These are phyloP conservation scores for Aspergillus haitiensis DNA, from an alignment of 495 filamentous ascomycete species.

Conservation along the genomic window DNA sequence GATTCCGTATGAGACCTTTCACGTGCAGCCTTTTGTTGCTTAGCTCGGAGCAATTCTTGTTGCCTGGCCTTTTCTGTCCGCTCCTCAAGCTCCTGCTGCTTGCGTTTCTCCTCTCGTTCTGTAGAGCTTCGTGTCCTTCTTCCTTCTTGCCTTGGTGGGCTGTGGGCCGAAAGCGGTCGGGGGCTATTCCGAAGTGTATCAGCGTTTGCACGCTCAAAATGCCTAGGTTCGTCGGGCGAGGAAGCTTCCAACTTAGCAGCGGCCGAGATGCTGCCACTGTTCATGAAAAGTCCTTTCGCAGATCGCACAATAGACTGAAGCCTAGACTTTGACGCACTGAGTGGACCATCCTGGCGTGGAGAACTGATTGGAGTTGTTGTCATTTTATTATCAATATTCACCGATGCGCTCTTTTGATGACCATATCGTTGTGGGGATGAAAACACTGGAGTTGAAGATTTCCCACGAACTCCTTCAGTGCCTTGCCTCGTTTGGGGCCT, in stretches of 20 bases:
- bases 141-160: conserved; percentile 46
- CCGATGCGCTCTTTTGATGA: conserved; percentile 63
- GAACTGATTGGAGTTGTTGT: conserved; percentile 71
- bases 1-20: conserved; percentile 37
- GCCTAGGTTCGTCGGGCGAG: conserved; percentile 37
- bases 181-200: conserved; percentile 16
- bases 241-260: conserved; percentile 68
- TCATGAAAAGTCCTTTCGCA: conserved; percentile 79
- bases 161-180: conserved; percentile 26
- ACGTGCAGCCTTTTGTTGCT: conserved; percentile 38
- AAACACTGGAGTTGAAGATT: conserved; percentile 48
- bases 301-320: conserved; percentile 84
- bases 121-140: conserved; percentile 71
- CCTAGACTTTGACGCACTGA: conserved; percentile 86
- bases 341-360: conserved; percentile 72
- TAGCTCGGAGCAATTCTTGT: conserved; percentile 60
- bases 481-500: conserved; percentile 13
- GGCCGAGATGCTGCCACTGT: conserved; percentile 73
- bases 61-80: conserved; percentile 64
- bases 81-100: conserved; percentile 63
- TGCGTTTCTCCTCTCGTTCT: conserved; percentile 66
- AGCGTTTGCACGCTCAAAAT: conserved; percentile 23
- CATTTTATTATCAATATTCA: conserved; percentile 49
- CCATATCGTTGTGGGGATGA: conserved; percentile 50
- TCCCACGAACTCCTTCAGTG: conserved; percentile 33